Percentiles rank a stretch among this genome's conserved stretches.
Evolutionary conservation across 164 flowering plant genomes (phyloP).

Genomic region (Santalum album): DNA sequence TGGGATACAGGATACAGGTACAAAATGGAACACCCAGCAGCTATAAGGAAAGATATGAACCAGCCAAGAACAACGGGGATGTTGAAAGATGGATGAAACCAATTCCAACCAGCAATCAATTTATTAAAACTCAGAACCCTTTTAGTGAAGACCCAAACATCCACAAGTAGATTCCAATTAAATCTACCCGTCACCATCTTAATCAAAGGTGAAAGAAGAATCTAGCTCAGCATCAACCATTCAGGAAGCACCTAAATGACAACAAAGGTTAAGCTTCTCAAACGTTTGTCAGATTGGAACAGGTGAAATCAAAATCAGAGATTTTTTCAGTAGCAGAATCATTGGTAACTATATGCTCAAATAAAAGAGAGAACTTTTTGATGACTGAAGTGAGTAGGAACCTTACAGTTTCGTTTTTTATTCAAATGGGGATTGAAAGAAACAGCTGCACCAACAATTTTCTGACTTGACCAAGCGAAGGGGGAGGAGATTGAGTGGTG

Average conservation of each 20-base stretch:
- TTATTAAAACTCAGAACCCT: neutral
- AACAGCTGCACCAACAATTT: neutral
- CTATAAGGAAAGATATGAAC: neutral
- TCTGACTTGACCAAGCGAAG: no score
- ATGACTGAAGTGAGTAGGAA: neutral
- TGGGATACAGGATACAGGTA: neutral
- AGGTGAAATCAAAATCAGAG: neutral
- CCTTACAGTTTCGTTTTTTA: neutral
- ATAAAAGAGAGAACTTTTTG: no score
- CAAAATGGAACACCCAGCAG: neutral
- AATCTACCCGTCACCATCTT: slow-evolving; percentile 4
- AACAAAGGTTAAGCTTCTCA: neutral
- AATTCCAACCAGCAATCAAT: neutral
- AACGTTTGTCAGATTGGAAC: neutral
- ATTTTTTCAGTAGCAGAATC: neutral
- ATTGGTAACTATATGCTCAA: no score
- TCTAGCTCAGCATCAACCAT: neutral
- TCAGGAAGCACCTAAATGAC: neutral
- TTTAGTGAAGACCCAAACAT: neutral
- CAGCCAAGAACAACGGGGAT: neutral
- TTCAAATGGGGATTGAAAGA: neutral
- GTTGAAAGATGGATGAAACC: neutral
- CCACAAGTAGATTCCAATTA: neutral
- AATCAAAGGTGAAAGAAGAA: neutral
- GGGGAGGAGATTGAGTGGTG: no score